These are phyloP conservation scores for Diaporthe longicolla DNA, from an alignment of 2,329 filamentous ascomycete species.

Conservation along the genomic window DNA sequence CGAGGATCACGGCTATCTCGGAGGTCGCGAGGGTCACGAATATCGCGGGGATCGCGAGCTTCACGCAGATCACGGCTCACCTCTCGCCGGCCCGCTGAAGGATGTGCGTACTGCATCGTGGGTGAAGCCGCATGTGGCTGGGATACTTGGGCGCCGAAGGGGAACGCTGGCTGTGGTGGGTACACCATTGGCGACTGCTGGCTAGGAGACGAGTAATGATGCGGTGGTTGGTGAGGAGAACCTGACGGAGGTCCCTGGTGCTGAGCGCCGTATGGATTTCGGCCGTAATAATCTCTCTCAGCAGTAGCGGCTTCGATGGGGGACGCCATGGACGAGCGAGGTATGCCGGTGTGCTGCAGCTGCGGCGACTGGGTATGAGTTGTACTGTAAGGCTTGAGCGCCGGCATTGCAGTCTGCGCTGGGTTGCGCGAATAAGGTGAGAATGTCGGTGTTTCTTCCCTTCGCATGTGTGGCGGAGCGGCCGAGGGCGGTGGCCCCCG, in stretches of 20 bases:
- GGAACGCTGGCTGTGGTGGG: slow-evolving; percentile 54
- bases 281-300: slow-evolving; percentile 65
- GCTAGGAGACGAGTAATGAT: slow-evolving; percentile 46
- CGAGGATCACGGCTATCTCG: slow-evolving; percentile 34
- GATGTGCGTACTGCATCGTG: slow-evolving; percentile 65
- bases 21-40: slow-evolving; percentile 1
- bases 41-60: slow-evolving; percentile 1
- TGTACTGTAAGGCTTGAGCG: slow-evolving; percentile 63
- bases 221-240: slow-evolving; percentile 49
- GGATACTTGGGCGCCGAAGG: slow-evolving; percentile 61
- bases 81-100: slow-evolving; percentile 16
- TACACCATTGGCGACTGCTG: slow-evolving; percentile 48
- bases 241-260: slow-evolving; percentile 50
- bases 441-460: slow-evolving; percentile 62
- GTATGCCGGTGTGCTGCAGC: slow-evolving; percentile 60
- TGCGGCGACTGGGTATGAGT: slow-evolving; percentile 66
- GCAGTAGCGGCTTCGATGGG: slow-evolving; percentile 56
- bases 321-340: slow-evolving; percentile 60
- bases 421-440: slow-evolving; percentile 60
- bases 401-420: slow-evolving; percentile 64
- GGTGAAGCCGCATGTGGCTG: slow-evolving; percentile 62
- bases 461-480: slow-evolving; percentile 62
- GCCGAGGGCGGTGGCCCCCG: slow-evolving; percentile 56
- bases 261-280: slow-evolving; percentile 52
- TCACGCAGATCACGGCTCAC: slow-evolving; percentile 10